These are phyloP conservation scores for Veloboletus limbatus DNA, from an alignment of 1,284 basidiomycete genomes.

Conservation along the genomic window DNA sequence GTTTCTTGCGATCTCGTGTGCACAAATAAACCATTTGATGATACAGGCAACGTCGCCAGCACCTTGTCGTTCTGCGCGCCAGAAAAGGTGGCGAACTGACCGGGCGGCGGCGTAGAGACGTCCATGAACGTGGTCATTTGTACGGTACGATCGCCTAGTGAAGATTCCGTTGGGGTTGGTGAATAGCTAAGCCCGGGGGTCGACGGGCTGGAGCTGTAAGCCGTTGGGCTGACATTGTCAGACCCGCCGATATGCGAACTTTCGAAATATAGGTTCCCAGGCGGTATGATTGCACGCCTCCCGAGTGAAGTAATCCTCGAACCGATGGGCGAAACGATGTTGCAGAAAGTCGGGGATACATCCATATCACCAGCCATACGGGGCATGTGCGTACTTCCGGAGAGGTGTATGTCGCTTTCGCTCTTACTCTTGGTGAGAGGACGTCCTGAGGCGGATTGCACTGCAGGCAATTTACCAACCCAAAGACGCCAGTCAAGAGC, in stretches of 20 bases:
- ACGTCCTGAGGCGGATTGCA: constrained; percentile 28
- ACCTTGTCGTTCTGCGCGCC: constrained; percentile 35
- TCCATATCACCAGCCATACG: constrained; percentile 6
- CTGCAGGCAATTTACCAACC: constrained; percentile 64
- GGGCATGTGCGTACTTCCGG: constrained; percentile 1
- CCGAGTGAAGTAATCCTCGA: constrained; percentile 16
- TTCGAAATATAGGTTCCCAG: constrained; percentile 16
- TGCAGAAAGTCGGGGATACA: neutral
- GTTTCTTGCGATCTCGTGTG: constrained; percentile 19
- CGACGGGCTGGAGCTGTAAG: constrained; percentile 37
- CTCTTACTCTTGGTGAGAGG: constrained; percentile 30
- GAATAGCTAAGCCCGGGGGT: constrained; percentile 55
- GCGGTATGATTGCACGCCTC: constrained; percentile 28
- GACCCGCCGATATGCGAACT: constrained; percentile 4
- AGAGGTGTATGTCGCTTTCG: constrained; percentile 22
- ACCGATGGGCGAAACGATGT: constrained; percentile 7
- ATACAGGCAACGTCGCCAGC: constrained; percentile 14
- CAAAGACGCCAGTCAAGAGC: constrained; percentile 80
- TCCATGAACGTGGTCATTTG: constrained; percentile 53
- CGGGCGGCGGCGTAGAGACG: constrained; percentile 30
- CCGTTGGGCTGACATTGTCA: constrained; percentile 17
- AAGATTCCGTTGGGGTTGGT: constrained; percentile 54
- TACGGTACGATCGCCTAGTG: constrained; percentile 49
- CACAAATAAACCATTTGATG: constrained; percentile 19
- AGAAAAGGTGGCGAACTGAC: constrained; percentile 29